Evolutionary conservation across 345 rosid species (phyloP).

Genomic region (Litchi chinensis): DNA sequence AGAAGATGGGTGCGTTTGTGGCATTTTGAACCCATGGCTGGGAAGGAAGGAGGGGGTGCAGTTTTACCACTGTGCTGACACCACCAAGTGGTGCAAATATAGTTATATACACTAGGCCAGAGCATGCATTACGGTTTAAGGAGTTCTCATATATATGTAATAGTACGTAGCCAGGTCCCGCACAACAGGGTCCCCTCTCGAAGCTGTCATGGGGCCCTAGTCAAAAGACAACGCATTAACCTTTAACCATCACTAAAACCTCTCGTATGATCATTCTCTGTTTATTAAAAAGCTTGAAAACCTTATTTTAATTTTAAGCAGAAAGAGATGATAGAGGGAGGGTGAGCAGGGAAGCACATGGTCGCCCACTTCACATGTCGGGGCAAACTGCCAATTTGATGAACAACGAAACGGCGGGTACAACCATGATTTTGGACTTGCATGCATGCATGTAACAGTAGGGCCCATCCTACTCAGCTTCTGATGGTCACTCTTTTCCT

Average conservation of each 20-base stretch:
- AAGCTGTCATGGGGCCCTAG: background rate
- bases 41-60: too few relatives aligned
- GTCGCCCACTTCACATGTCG: conserved; percentile 22
- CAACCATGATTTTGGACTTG: conserved; percentile 5
- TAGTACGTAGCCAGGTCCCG: too few relatives aligned
- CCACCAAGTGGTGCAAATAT: too few relatives aligned
- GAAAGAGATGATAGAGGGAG: background rate
- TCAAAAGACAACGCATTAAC: too few relatives aligned
- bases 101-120: too few relatives aligned
- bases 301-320: background rate
- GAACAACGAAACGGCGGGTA: conserved; percentile 17
- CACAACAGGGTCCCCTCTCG: background rate
- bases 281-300: background rate
- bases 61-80: too few relatives aligned
- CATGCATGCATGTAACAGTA: background rate
- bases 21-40: too few relatives aligned
- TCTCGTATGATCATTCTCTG: background rate
- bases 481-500: conserved; percentile 11
- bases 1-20: too few relatives aligned
- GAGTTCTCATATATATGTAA: too few relatives aligned
- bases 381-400: conserved; percentile 23
- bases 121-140: too few relatives aligned
- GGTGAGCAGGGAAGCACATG: background rate
- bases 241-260: too few relatives aligned
- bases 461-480: background rate